Evolutionary conservation across 306 rosid species (phyloP).

Genomic region (Phaseolus lunatus): DNA sequence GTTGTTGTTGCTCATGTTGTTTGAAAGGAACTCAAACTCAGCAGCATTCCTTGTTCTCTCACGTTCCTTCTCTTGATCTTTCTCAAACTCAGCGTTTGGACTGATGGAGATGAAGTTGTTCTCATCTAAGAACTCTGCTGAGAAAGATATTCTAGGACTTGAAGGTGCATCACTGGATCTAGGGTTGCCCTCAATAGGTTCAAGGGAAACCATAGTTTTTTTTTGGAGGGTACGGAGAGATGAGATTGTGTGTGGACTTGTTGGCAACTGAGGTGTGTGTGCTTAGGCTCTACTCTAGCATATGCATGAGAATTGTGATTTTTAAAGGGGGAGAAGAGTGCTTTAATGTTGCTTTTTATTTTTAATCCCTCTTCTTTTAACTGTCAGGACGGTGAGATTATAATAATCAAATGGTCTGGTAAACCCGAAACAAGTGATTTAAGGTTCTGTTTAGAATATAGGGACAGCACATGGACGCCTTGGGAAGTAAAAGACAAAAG

Average conservation of each 20-base stretch:
- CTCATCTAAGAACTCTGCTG: conserved; percentile 89
- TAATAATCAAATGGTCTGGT: conserved; percentile 73
- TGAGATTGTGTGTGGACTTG: neutral
- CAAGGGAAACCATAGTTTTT: conserved; percentile 65
- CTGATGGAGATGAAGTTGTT: conserved; percentile 82
- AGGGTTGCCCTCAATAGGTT: conserved; percentile 55
- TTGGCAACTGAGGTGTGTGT: conserved; percentile 34
- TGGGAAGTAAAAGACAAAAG: conserved; percentile 73
- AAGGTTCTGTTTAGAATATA: conserved; percentile 69
- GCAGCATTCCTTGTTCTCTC: conserved; percentile 60
- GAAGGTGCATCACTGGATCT: conserved; percentile 64
- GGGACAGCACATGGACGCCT: conserved; percentile 87
- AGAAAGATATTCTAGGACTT: conserved; percentile 94
- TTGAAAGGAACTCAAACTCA: conserved; percentile 93
- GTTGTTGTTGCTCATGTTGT: conserved; percentile 55
- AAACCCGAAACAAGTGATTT: conserved; percentile 75
- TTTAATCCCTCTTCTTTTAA: conserved; percentile 54
- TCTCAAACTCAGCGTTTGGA: conserved; percentile 63
- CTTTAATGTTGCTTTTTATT: conserved; percentile 40
- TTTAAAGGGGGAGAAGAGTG: conserved; percentile 59
- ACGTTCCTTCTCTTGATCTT: conserved; percentile 47
- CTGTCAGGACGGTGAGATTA: conserved; percentile 68
- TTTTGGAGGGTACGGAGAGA: conserved; percentile 42
- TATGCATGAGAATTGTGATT: conserved; percentile 60
- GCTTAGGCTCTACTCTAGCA: conserved; percentile 33